Evolutionary conservation across 2,329 filamentous ascomycete species (phyloP).

Genomic region (Colletotrichum limetticola): DNA sequence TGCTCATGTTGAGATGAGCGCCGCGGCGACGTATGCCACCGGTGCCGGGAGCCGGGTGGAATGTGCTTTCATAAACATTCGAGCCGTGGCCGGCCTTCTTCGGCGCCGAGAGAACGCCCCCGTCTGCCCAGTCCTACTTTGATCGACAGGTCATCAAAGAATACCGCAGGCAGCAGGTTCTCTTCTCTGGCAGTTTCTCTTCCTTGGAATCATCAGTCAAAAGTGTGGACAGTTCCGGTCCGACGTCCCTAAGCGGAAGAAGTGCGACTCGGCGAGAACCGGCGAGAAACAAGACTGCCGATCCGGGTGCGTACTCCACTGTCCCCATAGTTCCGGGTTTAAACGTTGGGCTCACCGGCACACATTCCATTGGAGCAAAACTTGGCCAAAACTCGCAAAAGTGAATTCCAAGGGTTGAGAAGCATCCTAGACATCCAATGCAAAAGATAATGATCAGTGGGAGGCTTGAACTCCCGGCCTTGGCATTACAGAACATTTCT

Average conservation of each 20-base stretch:
- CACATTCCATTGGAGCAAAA: background rate
- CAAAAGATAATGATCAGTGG: constrained; percentile 26
- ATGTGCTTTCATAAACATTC: background rate
- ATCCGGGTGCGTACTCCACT: background rate
- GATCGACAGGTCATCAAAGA: too few relatives aligned
- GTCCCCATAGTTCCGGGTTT: background rate
- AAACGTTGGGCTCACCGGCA: background rate
- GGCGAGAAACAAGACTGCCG: background rate
- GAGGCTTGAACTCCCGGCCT: constrained; percentile 36
- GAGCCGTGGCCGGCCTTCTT: background rate
- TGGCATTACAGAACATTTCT: constrained; percentile 25
- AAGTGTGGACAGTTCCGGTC: background rate
- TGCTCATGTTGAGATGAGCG: background rate
- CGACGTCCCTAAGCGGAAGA: background rate
- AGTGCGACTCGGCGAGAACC: background rate
- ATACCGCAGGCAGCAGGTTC: too few relatives aligned
- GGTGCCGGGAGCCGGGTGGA: background rate
- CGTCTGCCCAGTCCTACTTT: too few relatives aligned
- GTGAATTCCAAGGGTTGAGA: rapidly evolving
- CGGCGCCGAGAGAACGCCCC: background rate
- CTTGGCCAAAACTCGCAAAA: background rate
- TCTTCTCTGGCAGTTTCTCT: background rate
- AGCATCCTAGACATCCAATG: too few relatives aligned
- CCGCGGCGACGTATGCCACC: background rate
- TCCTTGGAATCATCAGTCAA: too few relatives aligned